A percentile compares a stretch with the other conserved stretches of the same genome.
Evolutionary conservation across 129 eudicot species (phyloP).

Genomic region (Lonicera japonica): DNA sequence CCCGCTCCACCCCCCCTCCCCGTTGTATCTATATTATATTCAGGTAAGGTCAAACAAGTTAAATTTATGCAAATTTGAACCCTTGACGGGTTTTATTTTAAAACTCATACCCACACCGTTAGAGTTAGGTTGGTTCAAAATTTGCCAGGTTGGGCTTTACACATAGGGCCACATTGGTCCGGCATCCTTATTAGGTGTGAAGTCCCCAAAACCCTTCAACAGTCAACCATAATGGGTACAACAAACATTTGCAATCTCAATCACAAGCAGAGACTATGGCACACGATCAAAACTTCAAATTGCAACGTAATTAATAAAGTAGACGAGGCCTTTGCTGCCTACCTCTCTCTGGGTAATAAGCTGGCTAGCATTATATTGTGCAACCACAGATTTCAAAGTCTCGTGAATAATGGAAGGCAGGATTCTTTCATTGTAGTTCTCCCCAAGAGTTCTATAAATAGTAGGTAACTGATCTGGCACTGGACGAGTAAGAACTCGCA

Average conservation of each 20-base stretch:
- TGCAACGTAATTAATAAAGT: not conserved
- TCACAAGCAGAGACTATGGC: not conserved
- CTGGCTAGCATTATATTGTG: slow-evolving; percentile 58
- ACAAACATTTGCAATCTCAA: not conserved
- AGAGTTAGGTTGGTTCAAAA: too few relatives aligned
- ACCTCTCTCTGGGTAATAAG: slow-evolving; percentile 67
- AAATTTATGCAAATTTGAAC: too few relatives aligned
- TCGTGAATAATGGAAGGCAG: slow-evolving; percentile 58
- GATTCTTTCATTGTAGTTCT: slow-evolving; percentile 54
- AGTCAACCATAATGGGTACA: too few relatives aligned
- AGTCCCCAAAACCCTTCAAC: too few relatives aligned
- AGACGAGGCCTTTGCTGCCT: slow-evolving; percentile 1
- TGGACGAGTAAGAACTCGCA: slow-evolving; percentile 57
- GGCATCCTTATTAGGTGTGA: too few relatives aligned
- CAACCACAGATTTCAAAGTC: slow-evolving; percentile 56
- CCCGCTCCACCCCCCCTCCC: too few relatives aligned
- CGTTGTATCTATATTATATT: too few relatives aligned
- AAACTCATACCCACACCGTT: too few relatives aligned
- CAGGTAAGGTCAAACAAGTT: too few relatives aligned
- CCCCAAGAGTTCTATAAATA: slow-evolving; percentile 53
- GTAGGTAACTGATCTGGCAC: slow-evolving; percentile 41
- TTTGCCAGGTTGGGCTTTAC: too few relatives aligned
- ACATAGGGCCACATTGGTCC: too few relatives aligned
- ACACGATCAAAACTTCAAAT: not conserved
- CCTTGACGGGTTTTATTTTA: too few relatives aligned